Base-by-base conservation (phyloP, 2,329 filamentous ascomycete species). In the Aureobasidium sp. region DNA sequence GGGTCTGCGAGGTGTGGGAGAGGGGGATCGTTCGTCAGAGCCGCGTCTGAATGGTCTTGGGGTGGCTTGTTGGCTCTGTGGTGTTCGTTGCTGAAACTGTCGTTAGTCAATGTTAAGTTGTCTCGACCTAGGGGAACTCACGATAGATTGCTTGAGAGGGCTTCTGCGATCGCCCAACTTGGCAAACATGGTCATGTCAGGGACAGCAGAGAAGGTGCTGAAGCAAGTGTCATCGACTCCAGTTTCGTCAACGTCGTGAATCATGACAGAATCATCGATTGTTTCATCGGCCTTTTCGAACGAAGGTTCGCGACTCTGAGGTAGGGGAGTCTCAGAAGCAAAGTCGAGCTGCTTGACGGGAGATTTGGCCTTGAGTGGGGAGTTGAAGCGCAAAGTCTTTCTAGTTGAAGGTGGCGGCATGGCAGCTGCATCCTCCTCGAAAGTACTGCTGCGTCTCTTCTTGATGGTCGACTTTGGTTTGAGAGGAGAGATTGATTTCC, bases 181-280 rank as follows among this genome's bases (percentile, higher is more conserved):
- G 9, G 90, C 87, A 69, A 95, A 91, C 69, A 87, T 86, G 24
- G 91, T 94, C 84, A 94, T 85, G 69, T 93, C 90, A 6, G 91
- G 91, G 60, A 96, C 85, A 9, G 90, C 91, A 1, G 93, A 97
- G 75, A 97, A 97, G 13, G 83, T 86, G 78, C 91, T 96, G 72
- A 96, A 89, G 70, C 83, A 87, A 76, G 86, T 88, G 67, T 90
- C 87, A 66, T 91, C 87, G 13, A 80, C 67, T 55, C 66, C 67
- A 67, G 67, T 67, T n/a, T 74, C 66, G 36, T 79, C 74, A 62
- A 73, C 63, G 20, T 57, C 29, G 15, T 26, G 57, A n/a, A 41
- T 51, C 60, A 52, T 62, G 50, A 61, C 29, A 1, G 43, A 46
- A 36, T 57, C 52, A 24, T 57, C 52, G 24, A 62, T 36, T n/a